These are phyloP conservation scores for Neopestalotiopsis sp. DNA, from an alignment of 2,329 filamentous ascomycete species.

Conservation along the genomic window DNA sequence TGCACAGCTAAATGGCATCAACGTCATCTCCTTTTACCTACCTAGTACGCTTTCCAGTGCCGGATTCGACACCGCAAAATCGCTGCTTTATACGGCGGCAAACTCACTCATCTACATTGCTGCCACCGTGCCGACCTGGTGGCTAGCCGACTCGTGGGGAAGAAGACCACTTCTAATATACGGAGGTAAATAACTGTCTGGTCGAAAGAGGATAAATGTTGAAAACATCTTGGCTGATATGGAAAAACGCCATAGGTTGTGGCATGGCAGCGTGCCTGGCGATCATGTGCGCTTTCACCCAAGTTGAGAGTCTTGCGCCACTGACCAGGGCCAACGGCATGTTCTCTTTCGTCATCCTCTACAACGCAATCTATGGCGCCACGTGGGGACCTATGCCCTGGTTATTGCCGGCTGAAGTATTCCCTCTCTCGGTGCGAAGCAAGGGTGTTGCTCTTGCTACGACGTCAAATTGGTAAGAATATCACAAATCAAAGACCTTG, in stretches of 20 bases:
- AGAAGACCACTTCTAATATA: not conserved
- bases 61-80: not conserved
- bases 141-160: slow-evolving; percentile 8
- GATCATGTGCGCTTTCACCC: not conserved
- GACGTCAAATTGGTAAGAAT: not conserved
- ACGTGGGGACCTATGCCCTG: slow-evolving; percentile 6
- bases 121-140: not conserved
- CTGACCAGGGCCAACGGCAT: not conserved
- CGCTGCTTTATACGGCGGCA: slow-evolving; percentile 1
- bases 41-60: not conserved
- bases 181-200: not conserved
- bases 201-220: too few species aligned
- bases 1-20: slow-evolving; percentile 8
- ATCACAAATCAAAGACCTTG: too few species aligned
- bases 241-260: too few species aligned
- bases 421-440: not conserved
- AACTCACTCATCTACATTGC: not conserved
- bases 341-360: not conserved
- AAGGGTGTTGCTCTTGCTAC: slow-evolving; percentile 7
- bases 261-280: not conserved
- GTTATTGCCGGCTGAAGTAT: not conserved
- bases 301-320: not conserved
- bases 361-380: not conserved
- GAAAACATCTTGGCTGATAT: too few species aligned
- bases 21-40: slow-evolving; percentile 5